Evolutionary conservation across 495 filamentous ascomycete species (phyloP), one percentile per base, ranked within the genome.

Genomic region (Penicillium fimorum): DNA sequence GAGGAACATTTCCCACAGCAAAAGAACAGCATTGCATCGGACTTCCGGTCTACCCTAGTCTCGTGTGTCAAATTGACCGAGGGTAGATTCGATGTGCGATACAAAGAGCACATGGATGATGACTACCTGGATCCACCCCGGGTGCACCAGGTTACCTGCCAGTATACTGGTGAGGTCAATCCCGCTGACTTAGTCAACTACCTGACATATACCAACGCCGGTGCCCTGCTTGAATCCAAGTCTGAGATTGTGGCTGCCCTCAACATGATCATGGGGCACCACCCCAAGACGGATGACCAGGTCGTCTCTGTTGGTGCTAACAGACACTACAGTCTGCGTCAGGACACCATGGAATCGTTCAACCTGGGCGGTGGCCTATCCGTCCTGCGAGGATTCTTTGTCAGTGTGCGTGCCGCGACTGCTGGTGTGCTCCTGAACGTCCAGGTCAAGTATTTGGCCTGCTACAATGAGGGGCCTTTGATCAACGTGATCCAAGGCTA

Each of bases 321-420:
- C 57, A 77, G 67, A 47, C 76, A 77, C 33, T 77, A 64, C 53
- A 67, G 69, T 33, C 59, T 76, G 11, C 45, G 58, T 7, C 45
- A 52, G 13, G 57, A 33, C 5, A 43, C 58, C 0, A 55, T 61
- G 3, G 77, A 80, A 40, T 67, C 54, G 7, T 66, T 56, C 27
- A 58, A 64, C 32, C 67, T 79, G 0, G 66, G 64, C 9, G 65
- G 64, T 11, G 79, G 78, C 7, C 67, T 84, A 0, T 66, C 79
- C 1, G 78, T 80, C 4, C 67, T 87, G 0, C 81, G 87, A 47
- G 87, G 88, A 0, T 90, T 81, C 60, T 88, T 87, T 56, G 76
- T 84, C 50, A 89, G 85, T 68, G 81, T 85, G 15, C 84, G 87
- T 22, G 74, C 80, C 0, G 85, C 83, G 9, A 89, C 87, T 4